phyloP scores from a whole-genome alignment of 768 basidiomycete genomes.

The Lactarius psammicola region DNA sequence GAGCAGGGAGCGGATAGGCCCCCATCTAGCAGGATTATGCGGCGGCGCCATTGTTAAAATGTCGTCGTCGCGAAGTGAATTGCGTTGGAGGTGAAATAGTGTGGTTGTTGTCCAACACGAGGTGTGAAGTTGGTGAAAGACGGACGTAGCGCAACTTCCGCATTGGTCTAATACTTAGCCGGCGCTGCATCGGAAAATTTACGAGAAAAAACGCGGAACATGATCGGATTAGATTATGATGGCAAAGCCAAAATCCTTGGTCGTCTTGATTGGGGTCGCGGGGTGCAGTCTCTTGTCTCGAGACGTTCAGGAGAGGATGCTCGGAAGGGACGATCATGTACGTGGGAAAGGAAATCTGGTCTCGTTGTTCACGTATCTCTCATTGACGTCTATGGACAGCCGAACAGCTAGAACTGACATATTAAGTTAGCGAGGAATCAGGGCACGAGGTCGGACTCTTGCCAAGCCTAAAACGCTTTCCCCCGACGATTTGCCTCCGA shows the following conservation, averaged over 20 bases:
- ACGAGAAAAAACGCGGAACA: not conserved
- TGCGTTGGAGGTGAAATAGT: not conserved
- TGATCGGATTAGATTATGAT: not conserved
- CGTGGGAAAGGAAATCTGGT: not conserved
- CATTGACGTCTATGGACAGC: not conserved
- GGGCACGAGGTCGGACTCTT: too few species aligned
- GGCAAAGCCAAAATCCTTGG: not conserved
- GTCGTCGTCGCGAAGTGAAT: not conserved
- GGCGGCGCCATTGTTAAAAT: not conserved
- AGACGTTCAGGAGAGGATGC: not conserved
- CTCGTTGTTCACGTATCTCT: not conserved
- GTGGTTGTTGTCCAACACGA: not conserved
- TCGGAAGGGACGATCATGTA: not conserved
- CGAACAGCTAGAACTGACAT: not conserved
- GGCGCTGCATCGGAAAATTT: not conserved
- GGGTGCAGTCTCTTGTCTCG: not conserved
- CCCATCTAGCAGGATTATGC: slow-evolving; percentile 40
- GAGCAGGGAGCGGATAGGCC: slow-evolving; percentile 54
- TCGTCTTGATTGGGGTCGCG: not conserved
- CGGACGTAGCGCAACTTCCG: not conserved
- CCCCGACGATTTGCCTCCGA: too few species aligned
- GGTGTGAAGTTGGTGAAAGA: not conserved
- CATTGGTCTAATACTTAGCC: not conserved
- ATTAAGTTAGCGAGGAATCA: not conserved
- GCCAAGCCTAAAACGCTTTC: not conserved